Percentiles rank a stretch among this genome's conserved stretches.
phyloP scores from a whole-genome alignment of 192 early-diverging fungal species.

The Backusella australiensis region DNA sequence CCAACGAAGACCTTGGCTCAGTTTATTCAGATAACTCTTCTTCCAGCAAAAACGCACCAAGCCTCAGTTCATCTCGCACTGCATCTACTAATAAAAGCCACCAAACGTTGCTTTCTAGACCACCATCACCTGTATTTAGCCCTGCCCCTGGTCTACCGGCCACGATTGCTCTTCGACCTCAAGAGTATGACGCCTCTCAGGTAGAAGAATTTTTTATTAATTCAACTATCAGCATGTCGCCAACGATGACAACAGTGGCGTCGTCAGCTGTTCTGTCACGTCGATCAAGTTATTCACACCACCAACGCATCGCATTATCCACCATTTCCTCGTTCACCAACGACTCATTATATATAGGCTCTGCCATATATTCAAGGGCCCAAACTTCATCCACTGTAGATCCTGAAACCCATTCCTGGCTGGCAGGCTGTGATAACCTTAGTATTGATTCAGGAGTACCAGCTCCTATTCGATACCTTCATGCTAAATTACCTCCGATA shows the following conservation, averaged over 20 bases:
- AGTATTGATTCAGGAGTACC: not conserved
- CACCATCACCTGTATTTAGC: conserved; percentile 30
- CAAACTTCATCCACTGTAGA: conserved; percentile 2
- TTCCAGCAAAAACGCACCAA: conserved; percentile 20
- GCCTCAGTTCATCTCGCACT: conserved; percentile 24
- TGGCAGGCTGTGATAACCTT: conserved; percentile 6
- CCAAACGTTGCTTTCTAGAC: conserved; percentile 17
- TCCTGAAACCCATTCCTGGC: not conserved
- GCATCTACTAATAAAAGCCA: conserved; percentile 17
- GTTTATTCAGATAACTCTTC: conserved; percentile 16
- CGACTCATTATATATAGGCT: conserved; percentile 12
- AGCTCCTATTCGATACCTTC: conserved; percentile 7
- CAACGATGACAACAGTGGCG: conserved; percentile 20
- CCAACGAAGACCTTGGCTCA: conserved; percentile 12
- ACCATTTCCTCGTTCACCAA: conserved; percentile 18
- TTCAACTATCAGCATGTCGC: conserved; percentile 13
- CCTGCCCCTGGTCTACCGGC: conserved; percentile 28
- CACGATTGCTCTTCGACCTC: conserved; percentile 18
- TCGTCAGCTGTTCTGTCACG: conserved; percentile 29
- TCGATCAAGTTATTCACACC: conserved; percentile 4
- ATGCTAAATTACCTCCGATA: conserved; percentile 28
- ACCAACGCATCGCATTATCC: conserved; percentile 12
- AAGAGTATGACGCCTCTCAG: conserved; percentile 7
- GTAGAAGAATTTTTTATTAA: conserved; percentile 21
- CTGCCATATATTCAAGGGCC: not conserved